Percentiles rank a stretch among this genome's conserved stretches.
Evolutionary conservation across 78 protist genomes (phyloP).

Genomic region (Trichosphaerium sp.): DNA sequence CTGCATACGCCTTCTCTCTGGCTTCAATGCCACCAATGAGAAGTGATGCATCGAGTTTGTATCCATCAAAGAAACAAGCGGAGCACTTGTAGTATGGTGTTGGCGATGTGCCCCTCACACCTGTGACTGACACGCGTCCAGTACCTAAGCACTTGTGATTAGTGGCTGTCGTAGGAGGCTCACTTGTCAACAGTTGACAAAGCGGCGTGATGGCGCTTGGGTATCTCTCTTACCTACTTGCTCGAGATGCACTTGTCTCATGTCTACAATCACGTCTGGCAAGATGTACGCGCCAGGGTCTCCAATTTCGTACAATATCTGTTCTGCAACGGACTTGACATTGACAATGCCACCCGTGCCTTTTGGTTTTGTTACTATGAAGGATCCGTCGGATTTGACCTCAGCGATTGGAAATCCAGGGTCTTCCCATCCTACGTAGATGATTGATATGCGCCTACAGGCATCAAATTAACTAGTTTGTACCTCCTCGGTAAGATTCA

Average conservation of each 20-base stretch:
- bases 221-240: neutral
- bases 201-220: too few relatives aligned
- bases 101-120: slow-evolving; percentile 13
- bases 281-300: slow-evolving; percentile 22
- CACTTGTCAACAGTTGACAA: too few relatives aligned
- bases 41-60: neutral
- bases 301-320: slow-evolving; percentile 28
- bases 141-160: neutral
- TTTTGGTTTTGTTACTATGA: slow-evolving; percentile 21
- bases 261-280: slow-evolving; percentile 27
- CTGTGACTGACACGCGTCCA: neutral
- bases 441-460: neutral
- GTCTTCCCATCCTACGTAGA: neutral
- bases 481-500: neutral
- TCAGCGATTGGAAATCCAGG: slow-evolving; percentile 29
- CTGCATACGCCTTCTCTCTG: slow-evolving; percentile 10
- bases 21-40: slow-evolving; percentile 6
- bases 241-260: neutral
- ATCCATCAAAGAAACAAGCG: slow-evolving; percentile 4
- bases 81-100: slow-evolving; percentile 9
- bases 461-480: neutral
- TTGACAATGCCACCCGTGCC: slow-evolving; percentile 20
- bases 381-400: neutral
- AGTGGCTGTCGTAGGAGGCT: too few relatives aligned
- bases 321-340: slow-evolving; percentile 4